phyloP scores from a whole-genome alignment of 1,284 basidiomycete species.

The Ganoderma resinaceum region DNA sequence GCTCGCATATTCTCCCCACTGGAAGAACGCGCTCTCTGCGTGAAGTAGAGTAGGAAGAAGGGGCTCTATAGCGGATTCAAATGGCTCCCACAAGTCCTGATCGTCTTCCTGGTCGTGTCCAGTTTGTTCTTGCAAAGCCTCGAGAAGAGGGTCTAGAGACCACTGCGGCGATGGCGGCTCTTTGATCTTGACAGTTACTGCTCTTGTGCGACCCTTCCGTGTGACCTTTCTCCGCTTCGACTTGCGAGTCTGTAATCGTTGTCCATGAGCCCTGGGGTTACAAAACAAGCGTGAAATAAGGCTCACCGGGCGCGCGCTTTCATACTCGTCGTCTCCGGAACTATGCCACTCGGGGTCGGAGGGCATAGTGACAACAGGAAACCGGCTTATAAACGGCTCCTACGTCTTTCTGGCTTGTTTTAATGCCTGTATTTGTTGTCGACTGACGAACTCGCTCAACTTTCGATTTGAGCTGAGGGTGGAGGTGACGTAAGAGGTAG shows the following conservation, averaged over 20 bases:
- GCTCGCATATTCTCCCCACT: slow-evolving; percentile 22
- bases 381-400: neutral
- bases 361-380: neutral
- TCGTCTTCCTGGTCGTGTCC: slow-evolving; percentile 20
- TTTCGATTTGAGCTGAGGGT: neutral
- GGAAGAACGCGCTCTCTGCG: slow-evolving; percentile 28
- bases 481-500: neutral
- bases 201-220: slow-evolving; percentile 4
- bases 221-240: slow-evolving; percentile 19
- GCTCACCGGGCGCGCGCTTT: slow-evolving; percentile 4
- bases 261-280: neutral
- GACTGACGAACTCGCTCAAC: neutral
- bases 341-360: slow-evolving; percentile 18
- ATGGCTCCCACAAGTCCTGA: slow-evolving; percentile 27
- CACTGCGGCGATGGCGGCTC: neutral
- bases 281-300: neutral
- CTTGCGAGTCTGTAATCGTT: slow-evolving; percentile 1
- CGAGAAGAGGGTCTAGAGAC: slow-evolving; percentile 19
- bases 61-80: slow-evolving; percentile 35
- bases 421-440: neutral
- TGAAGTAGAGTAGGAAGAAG: slow-evolving; percentile 33
- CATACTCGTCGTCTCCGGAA: slow-evolving; percentile 16
- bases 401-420: neutral
- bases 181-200: neutral
- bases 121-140: slow-evolving; percentile 13